These are phyloP conservation scores for Curvularia eragrostidis DNA, from an alignment of 2,329 filamentous ascomycete species.

Conservation along the genomic window DNA sequence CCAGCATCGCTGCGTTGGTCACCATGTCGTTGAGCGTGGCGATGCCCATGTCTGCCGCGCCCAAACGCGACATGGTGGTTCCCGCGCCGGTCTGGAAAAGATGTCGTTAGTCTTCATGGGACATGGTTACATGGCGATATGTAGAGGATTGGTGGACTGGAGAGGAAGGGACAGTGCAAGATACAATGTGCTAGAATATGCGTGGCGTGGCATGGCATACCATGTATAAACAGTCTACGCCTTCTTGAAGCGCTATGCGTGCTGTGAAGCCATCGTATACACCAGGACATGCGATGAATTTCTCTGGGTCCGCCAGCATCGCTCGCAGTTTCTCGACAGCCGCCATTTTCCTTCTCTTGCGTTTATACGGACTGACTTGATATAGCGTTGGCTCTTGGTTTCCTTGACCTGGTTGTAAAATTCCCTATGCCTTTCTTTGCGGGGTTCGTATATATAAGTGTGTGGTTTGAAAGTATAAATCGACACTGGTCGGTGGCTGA, in stretches of 20 bases:
- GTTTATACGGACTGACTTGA: conserved; percentile 11
- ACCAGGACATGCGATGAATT: conserved; percentile 65
- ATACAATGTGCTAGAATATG: neutral
- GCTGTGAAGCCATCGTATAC: conserved; percentile 74
- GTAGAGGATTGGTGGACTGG: neutral
- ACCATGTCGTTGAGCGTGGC: conserved; percentile 69
- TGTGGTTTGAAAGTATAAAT: neutral
- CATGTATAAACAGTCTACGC: conserved; percentile 73
- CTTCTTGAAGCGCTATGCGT: conserved; percentile 66
- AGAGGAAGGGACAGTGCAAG: neutral
- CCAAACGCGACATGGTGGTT: conserved; percentile 66
- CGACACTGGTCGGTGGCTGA: neutral
- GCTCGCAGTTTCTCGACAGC: conserved; percentile 41
- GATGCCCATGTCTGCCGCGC: conserved; percentile 68
- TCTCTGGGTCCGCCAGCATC: conserved; percentile 41
- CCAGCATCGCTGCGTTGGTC: conserved; percentile 69
- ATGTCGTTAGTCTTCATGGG: neutral
- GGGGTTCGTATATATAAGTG: neutral
- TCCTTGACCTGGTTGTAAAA: neutral
- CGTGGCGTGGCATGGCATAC: conserved; percentile 48
- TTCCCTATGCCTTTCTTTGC: neutral
- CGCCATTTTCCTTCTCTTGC: conserved; percentile 24
- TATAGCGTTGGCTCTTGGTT: conserved; percentile 12
- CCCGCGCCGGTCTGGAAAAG: conserved; percentile 65
- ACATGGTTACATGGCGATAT: neutral